A percentile compares a stretch with the other conserved stretches of the same genome.
These are phyloP conservation scores for Licmophora abbreviata DNA, from an alignment of 108 stramenopile species.

Conservation along the genomic window DNA sequence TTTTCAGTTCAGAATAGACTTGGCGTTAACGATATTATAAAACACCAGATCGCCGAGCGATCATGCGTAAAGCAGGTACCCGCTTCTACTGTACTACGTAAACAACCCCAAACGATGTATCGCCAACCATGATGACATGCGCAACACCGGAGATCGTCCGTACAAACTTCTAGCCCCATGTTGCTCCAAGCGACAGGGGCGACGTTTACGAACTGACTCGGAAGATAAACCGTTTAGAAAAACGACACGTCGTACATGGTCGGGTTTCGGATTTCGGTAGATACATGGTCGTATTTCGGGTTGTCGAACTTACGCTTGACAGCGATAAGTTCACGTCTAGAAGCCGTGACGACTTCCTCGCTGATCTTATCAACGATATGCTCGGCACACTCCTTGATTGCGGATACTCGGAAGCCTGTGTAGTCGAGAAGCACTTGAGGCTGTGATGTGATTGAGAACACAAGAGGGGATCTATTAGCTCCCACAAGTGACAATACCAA, in stretches of 20 bases:
- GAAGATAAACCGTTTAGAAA: neutral
- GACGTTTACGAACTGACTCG: too few relatives aligned
- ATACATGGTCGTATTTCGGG: slow-evolving; percentile 35
- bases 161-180: neutral
- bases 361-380: slow-evolving; percentile 11
- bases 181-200: too few relatives aligned
- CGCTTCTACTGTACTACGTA: too few relatives aligned
- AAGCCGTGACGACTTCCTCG: slow-evolving; percentile 40
- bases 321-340: slow-evolving; percentile 37
- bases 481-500: slow-evolving; percentile 2
- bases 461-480: slow-evolving; percentile 6
- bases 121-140: too few relatives aligned
- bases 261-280: slow-evolving; percentile 14
- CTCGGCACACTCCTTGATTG: slow-evolving; percentile 16
- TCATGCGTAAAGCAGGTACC: too few relatives aligned
- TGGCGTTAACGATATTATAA: too few relatives aligned
- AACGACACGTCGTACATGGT: neutral
- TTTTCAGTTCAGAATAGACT: too few relatives aligned
- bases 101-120: too few relatives aligned
- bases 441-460: slow-evolving; percentile 9
- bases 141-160: neutral
- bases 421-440: slow-evolving; percentile 51
- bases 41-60: too few relatives aligned
- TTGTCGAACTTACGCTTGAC: slow-evolving; percentile 62
- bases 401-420: slow-evolving; percentile 37